Conservation (phyloP, 2,329 filamentous ascomycete genomes). For the Fusarium kyushuense region DNA sequence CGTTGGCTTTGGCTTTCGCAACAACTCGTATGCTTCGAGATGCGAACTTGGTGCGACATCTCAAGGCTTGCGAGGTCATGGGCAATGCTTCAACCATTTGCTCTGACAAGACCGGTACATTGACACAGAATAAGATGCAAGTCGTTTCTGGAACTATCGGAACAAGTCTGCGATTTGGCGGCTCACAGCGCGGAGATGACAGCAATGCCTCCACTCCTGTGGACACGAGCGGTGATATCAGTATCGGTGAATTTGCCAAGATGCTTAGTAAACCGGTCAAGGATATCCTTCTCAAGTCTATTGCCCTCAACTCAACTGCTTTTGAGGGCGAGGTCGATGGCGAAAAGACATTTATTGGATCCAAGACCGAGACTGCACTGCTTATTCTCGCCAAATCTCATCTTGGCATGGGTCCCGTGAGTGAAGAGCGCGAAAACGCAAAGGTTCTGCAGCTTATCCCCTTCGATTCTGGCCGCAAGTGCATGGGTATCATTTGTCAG, state of each 20-base stretch:
- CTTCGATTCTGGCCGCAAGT: constrained; percentile 81
- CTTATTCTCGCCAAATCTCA: constrained; percentile 76
- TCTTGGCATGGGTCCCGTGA: constrained; percentile 74
- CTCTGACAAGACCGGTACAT: constrained; percentile 75
- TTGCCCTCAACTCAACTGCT: constrained; percentile 77
- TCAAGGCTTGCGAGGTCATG: constrained; percentile 85
- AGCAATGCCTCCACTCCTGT: constrained; percentile 44
- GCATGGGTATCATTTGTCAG: constrained; percentile 71
- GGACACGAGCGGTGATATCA: constrained; percentile 54
- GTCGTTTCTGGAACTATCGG: constrained; percentile 72
- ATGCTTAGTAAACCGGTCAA: constrained; percentile 61
- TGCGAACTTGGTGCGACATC: constrained; percentile 80
- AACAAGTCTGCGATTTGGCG: constrained; percentile 66
- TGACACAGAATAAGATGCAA: constrained; percentile 77
- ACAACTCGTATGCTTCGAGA: constrained; percentile 82
- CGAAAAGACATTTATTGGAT: constrained; percentile 75
- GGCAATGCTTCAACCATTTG: constrained; percentile 80
- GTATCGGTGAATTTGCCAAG: constrained; percentile 60
- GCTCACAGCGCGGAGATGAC: constrained; percentile 46
- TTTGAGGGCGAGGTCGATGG: constrained; percentile 81
- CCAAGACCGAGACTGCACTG: constrained; percentile 81
- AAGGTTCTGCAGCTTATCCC: constrained; percentile 75
- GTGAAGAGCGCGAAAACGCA: constrained; percentile 71
- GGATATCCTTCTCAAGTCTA: constrained; percentile 69
- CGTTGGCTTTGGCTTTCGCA: constrained; percentile 79